Evolutionary conservation across 805 yeast species (phyloP).

Genomic region (Diddensiella caesifluorescens): DNA sequence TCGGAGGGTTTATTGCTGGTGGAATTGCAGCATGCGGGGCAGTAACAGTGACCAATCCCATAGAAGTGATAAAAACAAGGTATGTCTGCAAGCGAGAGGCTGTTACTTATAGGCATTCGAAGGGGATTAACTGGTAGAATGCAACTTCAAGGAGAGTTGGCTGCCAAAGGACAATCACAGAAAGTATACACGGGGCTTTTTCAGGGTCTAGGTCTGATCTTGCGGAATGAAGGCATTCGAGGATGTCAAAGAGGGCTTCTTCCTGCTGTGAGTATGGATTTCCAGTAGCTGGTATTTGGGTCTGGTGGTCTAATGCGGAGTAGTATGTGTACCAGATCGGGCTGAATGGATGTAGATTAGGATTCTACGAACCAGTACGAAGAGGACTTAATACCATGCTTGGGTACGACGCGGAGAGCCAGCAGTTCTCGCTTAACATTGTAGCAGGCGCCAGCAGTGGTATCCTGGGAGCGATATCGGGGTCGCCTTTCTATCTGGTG

Average conservation of each 20-base stretch:
- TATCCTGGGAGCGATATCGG: conserved; percentile 78
- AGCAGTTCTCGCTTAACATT: conserved; percentile 60
- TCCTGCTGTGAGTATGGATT: conserved; percentile 48
- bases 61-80: conserved; percentile 82
- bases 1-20: conserved; percentile 85
- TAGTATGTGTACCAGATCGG: conserved; percentile 79
- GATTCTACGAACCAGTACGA: conserved; percentile 87
- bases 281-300: not conserved
- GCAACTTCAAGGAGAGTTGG: conserved; percentile 93
- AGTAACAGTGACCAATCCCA: conserved; percentile 93
- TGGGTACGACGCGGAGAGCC: conserved; percentile 45
- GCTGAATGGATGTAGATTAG: conserved; percentile 89
- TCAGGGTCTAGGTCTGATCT: conserved; percentile 74
- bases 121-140: conserved; percentile 42
- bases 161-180: conserved; percentile 43
- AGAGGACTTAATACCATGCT: conserved; percentile 48
- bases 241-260: conserved; percentile 87
- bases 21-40: conserved; percentile 97
- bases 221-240: conserved; percentile 72
- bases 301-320: not conserved
- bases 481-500: conserved; percentile 87
- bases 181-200: conserved; percentile 73
- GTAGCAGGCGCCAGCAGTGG: conserved; percentile 81
- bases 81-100: conserved; percentile 10
- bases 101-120: conserved; percentile 1